These are phyloP conservation scores for Melanogaster broomeanus DNA, from an alignment of 768 basidiomycete species.

Conservation along the genomic window DNA sequence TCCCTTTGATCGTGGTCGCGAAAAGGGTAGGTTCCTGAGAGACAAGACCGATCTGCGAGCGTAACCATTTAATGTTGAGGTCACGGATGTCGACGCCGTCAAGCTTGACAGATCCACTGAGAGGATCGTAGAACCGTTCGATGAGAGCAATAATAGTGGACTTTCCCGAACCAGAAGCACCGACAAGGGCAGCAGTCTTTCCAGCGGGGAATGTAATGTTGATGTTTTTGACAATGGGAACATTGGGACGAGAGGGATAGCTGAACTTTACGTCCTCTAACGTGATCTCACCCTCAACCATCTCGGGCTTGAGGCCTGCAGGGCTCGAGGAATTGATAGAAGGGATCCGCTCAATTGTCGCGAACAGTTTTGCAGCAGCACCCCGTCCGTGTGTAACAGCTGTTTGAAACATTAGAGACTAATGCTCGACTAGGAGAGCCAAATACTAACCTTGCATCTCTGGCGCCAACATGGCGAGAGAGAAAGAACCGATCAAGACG, in stretches of 20 bases:
- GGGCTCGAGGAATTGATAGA: slow-evolving; percentile 78
- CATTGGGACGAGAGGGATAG: slow-evolving; percentile 83
- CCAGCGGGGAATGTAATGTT: slow-evolving; percentile 70
- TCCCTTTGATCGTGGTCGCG: slow-evolving; percentile 78
- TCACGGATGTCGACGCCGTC: slow-evolving; percentile 76
- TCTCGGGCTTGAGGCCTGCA: slow-evolving; percentile 66
- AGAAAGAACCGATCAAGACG: slow-evolving; percentile 90
- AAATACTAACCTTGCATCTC: slow-evolving; percentile 71
- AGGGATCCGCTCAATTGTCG: slow-evolving; percentile 87
- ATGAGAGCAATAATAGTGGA: slow-evolving; percentile 77
- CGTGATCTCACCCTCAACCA: slow-evolving; percentile 69
- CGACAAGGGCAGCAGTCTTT: slow-evolving; percentile 76
- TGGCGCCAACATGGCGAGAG: slow-evolving; percentile 80
- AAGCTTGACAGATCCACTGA: slow-evolving; percentile 62
- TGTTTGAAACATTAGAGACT: slow-evolving; percentile 22
- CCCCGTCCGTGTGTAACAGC: slow-evolving; percentile 80
- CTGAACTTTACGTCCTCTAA: slow-evolving; percentile 77
- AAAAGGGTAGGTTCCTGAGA: slow-evolving; percentile 91
- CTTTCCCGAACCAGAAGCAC: slow-evolving; percentile 79
- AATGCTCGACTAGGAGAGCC: neutral
- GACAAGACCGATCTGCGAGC: slow-evolving; percentile 85
- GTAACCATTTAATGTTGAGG: slow-evolving; percentile 83
- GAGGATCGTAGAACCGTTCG: slow-evolving; percentile 89
- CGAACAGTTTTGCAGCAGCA: slow-evolving; percentile 85
- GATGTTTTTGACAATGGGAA: slow-evolving; percentile 77